phyloP scores from a whole-genome alignment of 2,329 filamentous ascomycete genomes.

The Fusarium heterosporum region DNA sequence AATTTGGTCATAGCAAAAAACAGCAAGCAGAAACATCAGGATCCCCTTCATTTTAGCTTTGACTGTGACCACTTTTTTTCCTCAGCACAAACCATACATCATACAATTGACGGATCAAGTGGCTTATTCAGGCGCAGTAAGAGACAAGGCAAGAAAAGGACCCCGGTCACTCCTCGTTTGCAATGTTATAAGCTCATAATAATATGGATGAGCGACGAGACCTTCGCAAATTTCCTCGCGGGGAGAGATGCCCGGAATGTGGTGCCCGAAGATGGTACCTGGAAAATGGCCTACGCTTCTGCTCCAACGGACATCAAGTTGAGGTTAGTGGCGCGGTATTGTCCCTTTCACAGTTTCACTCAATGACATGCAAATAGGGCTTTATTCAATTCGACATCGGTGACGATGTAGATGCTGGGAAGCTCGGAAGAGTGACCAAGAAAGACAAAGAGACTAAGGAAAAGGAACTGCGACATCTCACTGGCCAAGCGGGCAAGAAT shows the following conservation, averaged over 20 bases:
- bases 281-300: conserved; percentile 82
- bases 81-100: conserved; percentile 1
- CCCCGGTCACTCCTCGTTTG: not conserved
- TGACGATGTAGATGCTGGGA: conserved; percentile 79
- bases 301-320: conserved; percentile 82
- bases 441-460: conserved; percentile 69
- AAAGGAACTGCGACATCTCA: conserved; percentile 66
- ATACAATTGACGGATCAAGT: not conserved
- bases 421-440: conserved; percentile 65
- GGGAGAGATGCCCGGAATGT: conserved; percentile 72
- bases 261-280: conserved; percentile 78
- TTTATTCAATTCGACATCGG: conserved; percentile 68
- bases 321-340: conserved; percentile 62
- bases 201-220: conserved; percentile 57
- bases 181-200: not conserved
- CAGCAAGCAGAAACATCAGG: conserved; percentile 8
- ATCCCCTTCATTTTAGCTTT: not conserved
- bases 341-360: not conserved
- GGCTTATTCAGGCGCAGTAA: not conserved
- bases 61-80: conserved; percentile 25
- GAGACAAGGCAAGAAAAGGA: too few relatives aligned
- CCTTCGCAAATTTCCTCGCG: conserved; percentile 63
- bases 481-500: conserved; percentile 76
- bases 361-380: conserved; percentile 51
- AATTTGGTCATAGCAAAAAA: conserved; percentile 1